Base-by-base conservation (phyloP, 2,329 filamentous ascomycete genomes). In the Xylaria sp. region DNA sequence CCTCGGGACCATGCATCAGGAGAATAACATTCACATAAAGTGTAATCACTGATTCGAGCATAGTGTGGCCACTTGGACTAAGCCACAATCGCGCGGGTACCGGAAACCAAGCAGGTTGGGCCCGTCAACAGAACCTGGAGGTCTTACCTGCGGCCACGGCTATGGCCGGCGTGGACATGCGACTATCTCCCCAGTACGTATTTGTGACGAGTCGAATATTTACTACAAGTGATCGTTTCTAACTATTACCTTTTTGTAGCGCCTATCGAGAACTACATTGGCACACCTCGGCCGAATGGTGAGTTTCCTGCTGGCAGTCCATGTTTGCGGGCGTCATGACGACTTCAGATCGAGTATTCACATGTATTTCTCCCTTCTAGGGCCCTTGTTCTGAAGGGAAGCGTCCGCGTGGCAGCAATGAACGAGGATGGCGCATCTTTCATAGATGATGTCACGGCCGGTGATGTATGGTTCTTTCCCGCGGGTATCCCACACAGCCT, bases 181-280 rank as follows among this genome's bases (percentile, higher is more conserved):
- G 86, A 50, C 81, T 89, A 1, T 83, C 82, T n/a, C 83, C 86
- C 0, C 79, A 86, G 66, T 69, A 59, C 8, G 66, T 65, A 31
- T 37, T 58, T 23, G n/a, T 18, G 13, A 31, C 20, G 23, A 15
- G 54, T 39, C n/a, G 34, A 23, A 20, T 9, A 13, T 23, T 7
- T 48, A 48, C 46, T 48, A 48, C 31, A 10, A 37, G 12, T 1
- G 15, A 25, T 25, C 15, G 39, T 46, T 23, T 57, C 66, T 69
- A 58, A 65, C 57, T 23, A 2, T 13, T 13, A 3, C 9, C 13
- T 18, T 68, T 25, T 23, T 23, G 46, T 39, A 69, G 66, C 31
- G 87, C 85, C 0, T 90, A 90, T 69, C 85, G 89, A 23, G 89
- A 91, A 76, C 79, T 91, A 25, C 89, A 91, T 72, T 91, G 87